Base-by-base conservation (phyloP, 2,329 filamentous ascomycete species). In the Aspergillus pseudoterreus region DNA sequence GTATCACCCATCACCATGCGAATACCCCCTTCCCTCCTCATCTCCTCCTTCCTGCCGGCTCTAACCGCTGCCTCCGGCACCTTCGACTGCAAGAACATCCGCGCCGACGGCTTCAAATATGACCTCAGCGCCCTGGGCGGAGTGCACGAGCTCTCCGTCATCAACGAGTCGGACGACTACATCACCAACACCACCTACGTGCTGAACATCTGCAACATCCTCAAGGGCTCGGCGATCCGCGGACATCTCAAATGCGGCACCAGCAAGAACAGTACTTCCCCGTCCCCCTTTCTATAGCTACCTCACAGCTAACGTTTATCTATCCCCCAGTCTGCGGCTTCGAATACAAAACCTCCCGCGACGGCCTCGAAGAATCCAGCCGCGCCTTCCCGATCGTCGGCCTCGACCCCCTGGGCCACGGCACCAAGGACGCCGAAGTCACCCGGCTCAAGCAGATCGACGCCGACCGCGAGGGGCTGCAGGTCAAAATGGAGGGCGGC, bases 381-480 rank as follows among this genome's bases (percentile, higher is more conserved):
- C 74, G 80, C 33, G 82, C 87, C 2, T 84, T 87, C 47, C 82
- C 89, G 8, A 87, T 96, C 55, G 89, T 88, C 1, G 90, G 90
- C 22, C 80, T 86, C 12, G 83, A 90, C 32, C 71, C 77, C 41
- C 74, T 82, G 30, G 73, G 76, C 17, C 81, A 63, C 38, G 69
- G 67, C 49, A 57, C 55, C 33, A 68, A 66, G 48, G 85, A 92
- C 55, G 82, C 83, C 56, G 81, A 85, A 54, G 79, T 82, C 53
- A 84, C 82, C 53, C 78, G 84, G 44, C 75, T 96, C 39, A 87
- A 84, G 47, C 78, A 84, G 57, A 73, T 80, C 2, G 87, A 92
- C 64, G 74, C 81, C 3, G 77, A 82, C 19, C 84, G 83, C 55
- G 84, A 94, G 60, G 92, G 92, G 1, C 63, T 96, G 10, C 79